Evolutionary conservation across 352 stramenopile genomes (phyloP), one percentile per base, ranked within the genome.

Genomic region (Synura sp.): DNA sequence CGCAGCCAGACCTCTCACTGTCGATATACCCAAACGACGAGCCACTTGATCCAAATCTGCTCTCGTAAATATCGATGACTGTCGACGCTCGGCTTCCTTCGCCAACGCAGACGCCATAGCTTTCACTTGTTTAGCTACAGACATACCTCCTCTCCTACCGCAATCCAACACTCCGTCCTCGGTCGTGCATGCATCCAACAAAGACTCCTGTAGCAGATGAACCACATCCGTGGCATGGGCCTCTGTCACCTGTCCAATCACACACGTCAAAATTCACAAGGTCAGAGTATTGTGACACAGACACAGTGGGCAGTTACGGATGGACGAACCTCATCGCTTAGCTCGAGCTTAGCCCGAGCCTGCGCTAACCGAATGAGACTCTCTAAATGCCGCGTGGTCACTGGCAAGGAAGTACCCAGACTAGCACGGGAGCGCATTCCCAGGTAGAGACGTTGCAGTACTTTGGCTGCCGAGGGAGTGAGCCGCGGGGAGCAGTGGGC

Each of bases 301-400:
- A 17, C 38, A 44, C 7, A 17, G 38, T 7, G 38, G 38, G 38
- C 7, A 7, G 7, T 17, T 44, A 17, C 7, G 7, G n/a, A 9
- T 29, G 22, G 4, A 38, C 57, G 12, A 1, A 75, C 63, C 36
- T 92, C 87, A 25, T 97, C 91, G 7, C 93, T 84, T 3, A 98
- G 85, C 71, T 98, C 96, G 12, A 95, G 88, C 80, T 96, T 96
- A 0, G 95, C 95, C 4, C 95, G 86, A 25, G 95, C 95, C 82
- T 96, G 91, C 1, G 91, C 88, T 1, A 97, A 84, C 0, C 92
- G 87, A 42, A 97, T 92, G 31, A 97, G 77, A 22, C 86, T 95
- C 86, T 99, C 95, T 33, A 99, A 87, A 83, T 99, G 95, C 25
- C 95, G 88, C 42, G 93, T 98, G 9, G 95, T 99, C 79, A 97